Percentiles rank a stretch among this genome's conserved stretches.
Evolutionary conservation across 768 basidiomycete species (phyloP).

Genomic region (Panellus pusillus): DNA sequence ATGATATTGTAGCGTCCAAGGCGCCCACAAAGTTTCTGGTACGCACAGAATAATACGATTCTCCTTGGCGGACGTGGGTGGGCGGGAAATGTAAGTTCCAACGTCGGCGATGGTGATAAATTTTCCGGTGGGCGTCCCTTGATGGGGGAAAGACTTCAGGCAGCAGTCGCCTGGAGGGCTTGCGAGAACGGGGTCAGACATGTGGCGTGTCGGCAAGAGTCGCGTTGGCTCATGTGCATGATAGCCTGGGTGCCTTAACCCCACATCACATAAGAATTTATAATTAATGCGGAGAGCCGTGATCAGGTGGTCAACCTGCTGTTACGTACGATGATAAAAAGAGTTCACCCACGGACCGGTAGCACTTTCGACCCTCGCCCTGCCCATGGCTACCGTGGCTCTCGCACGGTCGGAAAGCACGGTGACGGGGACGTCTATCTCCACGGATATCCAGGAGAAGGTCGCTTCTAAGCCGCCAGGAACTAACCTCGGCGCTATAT

Average conservation of each 20-base stretch:
- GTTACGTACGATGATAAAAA: not conserved
- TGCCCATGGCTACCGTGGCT: constrained; percentile 1
- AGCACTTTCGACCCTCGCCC: not conserved
- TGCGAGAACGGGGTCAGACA: constrained; percentile 26
- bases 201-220: not conserved
- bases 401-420: constrained; percentile 14
- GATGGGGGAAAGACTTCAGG: constrained; percentile 39
- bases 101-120: constrained; percentile 28
- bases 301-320: constrained; percentile 1
- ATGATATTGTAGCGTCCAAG: constrained; percentile 25
- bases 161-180: constrained; percentile 39
- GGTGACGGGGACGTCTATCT: constrained; percentile 15
- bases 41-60: constrained; percentile 15
- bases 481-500: constrained; percentile 5
- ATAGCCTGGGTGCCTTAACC: too few relatives aligned
- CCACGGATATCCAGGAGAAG: constrained; percentile 16
- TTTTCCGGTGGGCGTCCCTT: constrained; percentile 33
- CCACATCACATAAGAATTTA: too few relatives aligned
- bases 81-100: constrained; percentile 39
- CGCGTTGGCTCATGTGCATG: too few relatives aligned
- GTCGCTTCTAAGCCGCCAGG: not conserved
- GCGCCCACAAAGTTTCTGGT: not conserved
- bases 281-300: constrained; percentile 1
- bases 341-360: not conserved
- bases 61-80: constrained; percentile 14